Evolutionary conservation across 176 grass and related monocot genomes (phyloP).

Genomic region (Aegilops speltoides): DNA sequence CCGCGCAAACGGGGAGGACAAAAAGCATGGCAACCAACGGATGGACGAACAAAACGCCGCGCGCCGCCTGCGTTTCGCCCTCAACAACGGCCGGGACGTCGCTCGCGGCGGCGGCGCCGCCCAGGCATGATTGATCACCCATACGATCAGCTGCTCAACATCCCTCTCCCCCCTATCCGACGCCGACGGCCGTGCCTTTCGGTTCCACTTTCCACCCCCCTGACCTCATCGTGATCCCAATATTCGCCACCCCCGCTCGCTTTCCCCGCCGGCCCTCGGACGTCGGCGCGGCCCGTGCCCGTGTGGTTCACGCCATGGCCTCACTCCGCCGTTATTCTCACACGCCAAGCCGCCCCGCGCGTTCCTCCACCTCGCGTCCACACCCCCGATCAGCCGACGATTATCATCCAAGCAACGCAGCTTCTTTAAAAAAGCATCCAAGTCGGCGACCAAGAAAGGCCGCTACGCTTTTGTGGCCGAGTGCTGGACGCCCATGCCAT

Average conservation of each 20-base stretch:
- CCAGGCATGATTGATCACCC: neutral
- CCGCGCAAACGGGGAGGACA: too few relatives aligned
- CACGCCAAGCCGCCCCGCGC: neutral
- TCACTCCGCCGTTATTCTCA: neutral
- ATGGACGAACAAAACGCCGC: neutral
- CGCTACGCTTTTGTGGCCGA: neutral
- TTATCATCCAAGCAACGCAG: too few relatives aligned
- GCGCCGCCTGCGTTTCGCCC: neutral
- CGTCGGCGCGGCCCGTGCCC: neutral
- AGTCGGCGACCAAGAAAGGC: neutral
- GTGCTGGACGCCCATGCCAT: neutral
- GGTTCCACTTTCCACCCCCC: neutral
- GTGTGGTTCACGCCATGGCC: neutral
- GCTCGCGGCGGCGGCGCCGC: neutral
- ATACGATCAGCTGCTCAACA: neutral
- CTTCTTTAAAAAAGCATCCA: neutral
- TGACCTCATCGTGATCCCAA: neutral
- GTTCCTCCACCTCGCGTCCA: neutral
- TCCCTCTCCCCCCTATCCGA: neutral
- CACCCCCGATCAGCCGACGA: neutral
- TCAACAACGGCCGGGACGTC: neutral
- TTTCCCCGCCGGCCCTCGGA: neutral
- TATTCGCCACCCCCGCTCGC: neutral
- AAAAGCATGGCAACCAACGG: neutral
- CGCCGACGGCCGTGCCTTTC: neutral